These are phyloP conservation scores for Chionographis japonica DNA, from an alignment of 106 monocot genomes.

Conservation along the genomic window DNA sequence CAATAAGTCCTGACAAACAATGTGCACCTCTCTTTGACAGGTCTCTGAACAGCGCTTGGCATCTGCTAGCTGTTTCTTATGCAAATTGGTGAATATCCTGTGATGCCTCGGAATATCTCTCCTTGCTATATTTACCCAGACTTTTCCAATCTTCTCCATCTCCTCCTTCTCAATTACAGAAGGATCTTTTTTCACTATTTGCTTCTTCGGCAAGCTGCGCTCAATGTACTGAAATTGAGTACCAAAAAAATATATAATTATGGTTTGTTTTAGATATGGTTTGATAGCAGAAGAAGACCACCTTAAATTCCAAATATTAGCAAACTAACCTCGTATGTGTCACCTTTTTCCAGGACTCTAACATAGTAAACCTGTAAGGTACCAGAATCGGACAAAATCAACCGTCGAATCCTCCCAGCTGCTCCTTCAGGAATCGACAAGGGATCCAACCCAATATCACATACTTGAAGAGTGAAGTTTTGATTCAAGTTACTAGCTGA, in stretches of 20 bases:
- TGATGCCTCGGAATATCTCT: slow-evolving; percentile 86
- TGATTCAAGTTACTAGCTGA: slow-evolving; percentile 41
- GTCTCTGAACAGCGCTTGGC: slow-evolving; percentile 79
- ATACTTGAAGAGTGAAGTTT: slow-evolving; percentile 73
- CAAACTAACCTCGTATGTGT: slow-evolving; percentile 86
- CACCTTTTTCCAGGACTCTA: slow-evolving; percentile 87
- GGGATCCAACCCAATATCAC: slow-evolving; percentile 51
- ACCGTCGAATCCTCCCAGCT: slow-evolving; percentile 82
- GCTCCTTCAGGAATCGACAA: slow-evolving; percentile 85
- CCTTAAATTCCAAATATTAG: neutral
- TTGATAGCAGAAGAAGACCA: neutral
- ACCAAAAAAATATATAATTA: slow-evolving; percentile 4
- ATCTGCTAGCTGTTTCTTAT: slow-evolving; percentile 68
- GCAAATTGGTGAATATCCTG: slow-evolving; percentile 55
- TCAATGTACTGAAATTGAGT: slow-evolving; percentile 75
- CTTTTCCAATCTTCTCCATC: slow-evolving; percentile 76
- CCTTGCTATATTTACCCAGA: slow-evolving; percentile 71
- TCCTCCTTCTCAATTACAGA: slow-evolving; percentile 80
- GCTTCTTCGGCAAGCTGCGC: slow-evolving; percentile 89
- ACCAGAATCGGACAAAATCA: slow-evolving; percentile 81
- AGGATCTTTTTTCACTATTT: slow-evolving; percentile 78
- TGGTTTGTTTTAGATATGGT: neutral
- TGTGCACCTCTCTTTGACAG: slow-evolving; percentile 87
- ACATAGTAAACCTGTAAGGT: slow-evolving; percentile 78
- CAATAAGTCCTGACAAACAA: slow-evolving; percentile 4